phyloP scores from a whole-genome alignment of 306 rosid genomes.

The Quercus agrifolia region DNA sequence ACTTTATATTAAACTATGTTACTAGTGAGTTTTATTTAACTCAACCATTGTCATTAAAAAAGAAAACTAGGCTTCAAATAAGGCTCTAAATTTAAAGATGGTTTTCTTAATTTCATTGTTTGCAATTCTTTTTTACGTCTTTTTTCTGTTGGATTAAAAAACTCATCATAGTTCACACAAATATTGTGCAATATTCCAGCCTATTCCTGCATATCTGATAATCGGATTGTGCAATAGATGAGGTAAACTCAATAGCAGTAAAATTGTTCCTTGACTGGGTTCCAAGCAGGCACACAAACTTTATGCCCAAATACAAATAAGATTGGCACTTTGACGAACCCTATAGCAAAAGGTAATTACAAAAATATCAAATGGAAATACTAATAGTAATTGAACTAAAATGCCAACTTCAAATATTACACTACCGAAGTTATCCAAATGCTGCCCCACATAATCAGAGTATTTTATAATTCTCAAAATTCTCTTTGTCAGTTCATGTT shows the following conservation, averaged over 20 bases:
- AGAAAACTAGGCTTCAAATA: no score
- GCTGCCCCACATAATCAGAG: constrained; percentile 13
- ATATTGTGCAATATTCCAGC: background rate
- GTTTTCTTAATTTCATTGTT: background rate
- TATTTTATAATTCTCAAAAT: constrained; percentile 2
- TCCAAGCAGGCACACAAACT: background rate
- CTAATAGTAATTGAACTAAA: background rate
- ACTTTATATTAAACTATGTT: no score
- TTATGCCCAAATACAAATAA: background rate
- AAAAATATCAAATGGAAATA: background rate
- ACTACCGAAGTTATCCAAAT: constrained; percentile 7
- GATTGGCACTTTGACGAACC: background rate
- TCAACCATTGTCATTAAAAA: no score
- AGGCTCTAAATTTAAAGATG: background rate
- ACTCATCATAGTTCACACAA: background rate
- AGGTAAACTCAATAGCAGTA: background rate
- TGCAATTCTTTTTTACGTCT: background rate
- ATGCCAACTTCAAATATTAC: background rate
- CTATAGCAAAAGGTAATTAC: background rate
- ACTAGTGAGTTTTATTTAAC: no score
- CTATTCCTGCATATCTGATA: background rate
- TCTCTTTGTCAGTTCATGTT: constrained; percentile 4
- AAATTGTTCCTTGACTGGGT: background rate
- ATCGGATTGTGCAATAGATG: background rate
- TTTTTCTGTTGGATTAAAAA: background rate